Evolutionary conservation across 768 basidiomycete species (phyloP), one percentile per base, ranked within the genome.

Genomic region (Cystobasidiopsis lactophilus): DNA sequence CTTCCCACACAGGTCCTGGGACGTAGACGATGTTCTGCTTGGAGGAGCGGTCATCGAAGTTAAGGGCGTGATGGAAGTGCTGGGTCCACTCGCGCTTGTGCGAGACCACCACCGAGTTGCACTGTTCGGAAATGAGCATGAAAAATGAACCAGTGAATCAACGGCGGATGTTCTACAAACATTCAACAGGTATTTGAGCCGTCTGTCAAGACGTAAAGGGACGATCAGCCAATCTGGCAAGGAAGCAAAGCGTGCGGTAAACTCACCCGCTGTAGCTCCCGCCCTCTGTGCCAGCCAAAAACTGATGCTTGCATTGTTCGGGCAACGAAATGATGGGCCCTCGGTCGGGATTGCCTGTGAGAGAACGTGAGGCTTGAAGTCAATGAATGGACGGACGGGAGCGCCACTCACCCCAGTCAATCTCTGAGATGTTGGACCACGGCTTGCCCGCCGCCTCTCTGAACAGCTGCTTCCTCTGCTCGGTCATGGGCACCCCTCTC

Each of bases 61-160:
- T 52, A 45, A 59, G 56, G 52, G 57, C 55, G 51, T 58, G 59
- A 41, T 61, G 58, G 46, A 58, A 63, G 49, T 63, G 62, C 37
- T 63, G 62, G n/a, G 57, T 31, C 30, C 50, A 63, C 29, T 55
- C 9, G 50, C 56, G 51, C 40, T 56, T 30, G 53, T 60, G 60
- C 4, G 61, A 57, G 29, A 57, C 47, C 9, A 53, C 47, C 21
- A 57, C 56, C 3, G 55, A 56, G 18, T 40, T 27, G 49, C 56
- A 57, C 26, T 41, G 50, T 3, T n/a, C n/a, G n/a, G n/a, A n/a
- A n/a, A n/a, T n/a, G n/a, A 54, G 53, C 19, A n/a, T n/a, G n/a
- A n/a, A n/a, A n/a, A n/a, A 5, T n/a, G 4, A 9, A 29, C 5
- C 4, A 44, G 3, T 41, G 39, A 43, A 21, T 52, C 14, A 27